phyloP scores from a whole-genome alignment of 2,329 filamentous ascomycete species.

The Didymosphaeria variabile region DNA sequence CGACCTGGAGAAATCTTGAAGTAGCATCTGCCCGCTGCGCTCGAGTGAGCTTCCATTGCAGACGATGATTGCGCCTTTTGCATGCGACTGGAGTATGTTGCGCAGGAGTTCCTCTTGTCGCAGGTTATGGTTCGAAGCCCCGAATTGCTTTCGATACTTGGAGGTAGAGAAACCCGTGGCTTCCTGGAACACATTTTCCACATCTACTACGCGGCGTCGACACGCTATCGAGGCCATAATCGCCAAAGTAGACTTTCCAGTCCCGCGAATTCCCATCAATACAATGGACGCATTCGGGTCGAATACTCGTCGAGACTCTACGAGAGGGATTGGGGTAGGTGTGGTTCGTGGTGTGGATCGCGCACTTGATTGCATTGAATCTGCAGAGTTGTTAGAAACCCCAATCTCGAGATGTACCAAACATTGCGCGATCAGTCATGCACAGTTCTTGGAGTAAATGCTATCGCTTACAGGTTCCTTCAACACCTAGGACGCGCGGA shows the following conservation, averaged over 20 bases:
- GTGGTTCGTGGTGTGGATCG: constrained; percentile 43
- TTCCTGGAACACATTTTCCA: constrained; percentile 73
- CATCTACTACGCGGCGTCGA: constrained; percentile 72
- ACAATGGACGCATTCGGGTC: constrained; percentile 73
- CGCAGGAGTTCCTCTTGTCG: constrained; percentile 71
- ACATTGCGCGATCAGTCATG: background rate
- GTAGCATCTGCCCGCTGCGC: constrained; percentile 65
- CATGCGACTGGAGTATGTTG: constrained; percentile 66
- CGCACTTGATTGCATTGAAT: constrained; percentile 35
- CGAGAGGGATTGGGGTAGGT: constrained; percentile 27
- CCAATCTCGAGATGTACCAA: background rate
- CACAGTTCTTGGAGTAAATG: background rate
- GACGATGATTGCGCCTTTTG: constrained; percentile 72
- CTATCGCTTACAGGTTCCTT: constrained; percentile 19
- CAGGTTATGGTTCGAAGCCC: constrained; percentile 68
- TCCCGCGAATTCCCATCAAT: constrained; percentile 75
- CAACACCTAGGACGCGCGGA: constrained; percentile 8
- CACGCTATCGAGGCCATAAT: constrained; percentile 78
- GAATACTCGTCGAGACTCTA: constrained; percentile 55
- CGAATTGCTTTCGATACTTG: constrained; percentile 70
- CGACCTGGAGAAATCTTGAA: constrained; percentile 69
- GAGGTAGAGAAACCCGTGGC: constrained; percentile 68
- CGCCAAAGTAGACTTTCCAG: constrained; percentile 78
- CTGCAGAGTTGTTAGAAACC: constrained; percentile 17
- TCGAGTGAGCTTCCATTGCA: constrained; percentile 76